phyloP scores from a whole-genome alignment of 1,139 yeast genomes.

The Saccharomyces uvarum region DNA sequence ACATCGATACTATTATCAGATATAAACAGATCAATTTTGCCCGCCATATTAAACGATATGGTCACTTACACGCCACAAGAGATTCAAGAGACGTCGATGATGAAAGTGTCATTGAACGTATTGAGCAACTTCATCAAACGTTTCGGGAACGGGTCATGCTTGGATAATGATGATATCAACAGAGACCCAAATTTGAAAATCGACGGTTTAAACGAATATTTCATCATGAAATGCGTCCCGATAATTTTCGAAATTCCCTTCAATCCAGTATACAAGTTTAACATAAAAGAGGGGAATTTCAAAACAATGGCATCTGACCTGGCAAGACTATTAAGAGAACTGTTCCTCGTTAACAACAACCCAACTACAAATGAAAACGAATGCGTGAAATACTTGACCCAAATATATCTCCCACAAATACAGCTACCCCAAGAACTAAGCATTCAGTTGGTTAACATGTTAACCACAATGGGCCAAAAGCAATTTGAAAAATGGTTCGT shows the following conservation, averaged over 20 bases:
- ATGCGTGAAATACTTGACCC: conserved; percentile 44
- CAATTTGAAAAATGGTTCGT: conserved; percentile 57
- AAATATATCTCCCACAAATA: conserved; percentile 47
- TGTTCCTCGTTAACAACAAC: conserved; percentile 35
- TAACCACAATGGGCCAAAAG: conserved; percentile 48
- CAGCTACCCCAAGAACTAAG: conserved; percentile 53
- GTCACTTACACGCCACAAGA: conserved; percentile 63
- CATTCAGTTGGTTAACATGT: conserved; percentile 49
- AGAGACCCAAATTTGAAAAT: conserved; percentile 48
- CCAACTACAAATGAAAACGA: conserved; percentile 28
- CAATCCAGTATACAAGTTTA: conserved; percentile 50
- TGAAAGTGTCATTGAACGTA: conserved; percentile 65
- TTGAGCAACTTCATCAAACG: conserved; percentile 57
- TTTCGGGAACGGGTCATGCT: conserved; percentile 63
- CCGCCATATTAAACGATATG: conserved; percentile 55
- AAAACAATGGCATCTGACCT: conserved; percentile 70
- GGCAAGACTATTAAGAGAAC: conserved; percentile 58
- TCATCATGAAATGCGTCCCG: conserved; percentile 62
- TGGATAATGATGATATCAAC: conserved; percentile 45
- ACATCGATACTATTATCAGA: conserved; percentile 69
- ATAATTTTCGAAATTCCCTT: conserved; percentile 75
- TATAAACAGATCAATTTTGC: conserved; percentile 56
- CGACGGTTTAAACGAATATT: conserved; percentile 65
- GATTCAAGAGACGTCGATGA: conserved; percentile 42
- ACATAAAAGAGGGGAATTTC: conserved; percentile 70